Conservation (phyloP, 1,284 basidiomycete genomes). For the Trichosporon ovoides region DNA sequence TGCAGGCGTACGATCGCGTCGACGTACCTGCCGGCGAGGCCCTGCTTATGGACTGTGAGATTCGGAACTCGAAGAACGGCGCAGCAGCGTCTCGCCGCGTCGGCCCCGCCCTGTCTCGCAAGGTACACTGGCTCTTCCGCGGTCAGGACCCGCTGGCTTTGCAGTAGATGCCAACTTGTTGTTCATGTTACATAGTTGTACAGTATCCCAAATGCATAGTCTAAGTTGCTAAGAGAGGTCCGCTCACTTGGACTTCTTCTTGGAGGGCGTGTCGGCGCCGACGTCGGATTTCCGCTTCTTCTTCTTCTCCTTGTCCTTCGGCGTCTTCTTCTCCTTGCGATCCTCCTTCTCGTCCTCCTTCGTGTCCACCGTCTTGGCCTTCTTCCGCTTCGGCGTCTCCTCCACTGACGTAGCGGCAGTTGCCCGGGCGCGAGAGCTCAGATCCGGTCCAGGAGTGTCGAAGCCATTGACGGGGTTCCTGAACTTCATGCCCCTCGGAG, state of each 20-base stretch:
- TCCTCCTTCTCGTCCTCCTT: conserved; percentile 13
- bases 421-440: background rate
- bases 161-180: background rate
- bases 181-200: background rate
- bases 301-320: conserved; percentile 20
- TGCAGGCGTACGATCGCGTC: conserved; percentile 39
- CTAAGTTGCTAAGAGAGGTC: background rate
- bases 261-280: conserved; percentile 22
- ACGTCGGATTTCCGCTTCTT: conserved; percentile 25
- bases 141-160: conserved; percentile 38
- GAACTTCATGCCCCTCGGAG: conserved; percentile 30
- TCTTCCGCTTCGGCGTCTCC: background rate
- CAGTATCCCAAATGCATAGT: background rate
- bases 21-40: conserved; percentile 27
- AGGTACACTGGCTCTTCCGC: conserved; percentile 36
- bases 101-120: conserved; percentile 34
- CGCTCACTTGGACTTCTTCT: conserved; percentile 31
- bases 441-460: conserved; percentile 33
- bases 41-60: conserved; percentile 38
- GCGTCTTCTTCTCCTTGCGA: background rate
- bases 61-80: conserved; percentile 32
- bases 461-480: conserved; percentile 39
- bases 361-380: background rate
- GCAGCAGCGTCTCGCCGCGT: conserved; percentile 31
- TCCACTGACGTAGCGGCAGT: background rate